Percentiles rank a stretch among this genome's conserved stretches.
These are phyloP conservation scores for Sporothrix sp. DNA, from an alignment of 2,329 filamentous ascomycete species.

Conservation along the genomic window DNA sequence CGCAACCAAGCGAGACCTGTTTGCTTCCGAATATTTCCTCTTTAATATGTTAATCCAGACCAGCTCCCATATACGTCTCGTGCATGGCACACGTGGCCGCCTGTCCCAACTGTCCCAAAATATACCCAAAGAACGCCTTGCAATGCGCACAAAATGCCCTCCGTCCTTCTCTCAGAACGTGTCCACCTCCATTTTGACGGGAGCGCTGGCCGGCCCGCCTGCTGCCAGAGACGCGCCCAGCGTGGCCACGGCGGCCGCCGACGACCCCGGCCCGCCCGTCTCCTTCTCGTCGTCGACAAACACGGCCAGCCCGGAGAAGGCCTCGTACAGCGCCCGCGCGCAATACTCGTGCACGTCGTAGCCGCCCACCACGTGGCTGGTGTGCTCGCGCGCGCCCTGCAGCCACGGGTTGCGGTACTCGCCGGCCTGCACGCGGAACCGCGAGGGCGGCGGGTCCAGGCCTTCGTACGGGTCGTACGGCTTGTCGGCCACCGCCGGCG, in stretches of 20 bases:
- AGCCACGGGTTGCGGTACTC: constrained; percentile 69
- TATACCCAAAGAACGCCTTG: neutral
- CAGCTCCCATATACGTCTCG: too few species aligned
- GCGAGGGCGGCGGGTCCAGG: constrained; percentile 54
- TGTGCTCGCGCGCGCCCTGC: constrained; percentile 54
- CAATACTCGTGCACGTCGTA: constrained; percentile 79
- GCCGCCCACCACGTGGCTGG: constrained; percentile 63
- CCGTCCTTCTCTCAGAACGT: constrained; percentile 27
- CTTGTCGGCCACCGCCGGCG: constrained; percentile 48
- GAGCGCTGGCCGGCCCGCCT: constrained; percentile 17
- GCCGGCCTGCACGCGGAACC: constrained; percentile 55
- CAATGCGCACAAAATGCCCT: neutral
- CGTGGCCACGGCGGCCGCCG: constrained; percentile 27
- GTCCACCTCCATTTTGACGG: constrained; percentile 39
- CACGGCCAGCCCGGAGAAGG: constrained; percentile 80
- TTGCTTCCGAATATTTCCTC: too few species aligned
- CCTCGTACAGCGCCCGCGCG: constrained; percentile 70
- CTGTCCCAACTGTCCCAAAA: neutral
- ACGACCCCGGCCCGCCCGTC: constrained; percentile 23
- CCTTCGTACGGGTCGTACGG: constrained; percentile 88
- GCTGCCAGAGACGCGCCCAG: constrained; percentile 25
- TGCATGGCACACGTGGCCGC: neutral
- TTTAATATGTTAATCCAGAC: too few species aligned
- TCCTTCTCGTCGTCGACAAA: constrained; percentile 73
- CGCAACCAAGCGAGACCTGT: neutral